Base-by-base conservation (phyloP, 352 stramenopile species). In the Phytophthora pini region DNA sequence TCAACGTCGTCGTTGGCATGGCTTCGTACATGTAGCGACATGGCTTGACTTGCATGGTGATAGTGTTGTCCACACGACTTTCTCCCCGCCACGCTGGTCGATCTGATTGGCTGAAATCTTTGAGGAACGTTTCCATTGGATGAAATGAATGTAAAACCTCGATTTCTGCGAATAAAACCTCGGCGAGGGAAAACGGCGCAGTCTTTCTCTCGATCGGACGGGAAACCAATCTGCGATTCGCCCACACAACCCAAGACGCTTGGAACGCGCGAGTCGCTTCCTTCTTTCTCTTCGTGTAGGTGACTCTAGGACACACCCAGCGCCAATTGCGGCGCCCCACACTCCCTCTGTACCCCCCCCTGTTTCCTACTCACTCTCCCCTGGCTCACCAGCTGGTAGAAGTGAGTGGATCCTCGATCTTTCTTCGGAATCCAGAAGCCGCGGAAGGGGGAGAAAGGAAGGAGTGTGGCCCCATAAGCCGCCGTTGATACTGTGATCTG, bases 231-330 rank as follows among this genome's bases (percentile, higher is more conserved):
- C 38, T 43, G 38, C 38, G 38, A 43, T 50, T 50, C 44, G 44
- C 24, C 44, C 44, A 40, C 65, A 79, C 56, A 79, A 78, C 57
- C 49, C 61, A 79, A 70, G 70, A 68, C 66, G 26, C 61, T 47
- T 40, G 31, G 47, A 72, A 63, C 61, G 57, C 67, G 65, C 48
- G 27, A 68, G 65, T 51, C 53, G 61, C 55, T 48, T 65, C 44
- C 22, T 64, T n/a, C 31, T 44, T 59, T 15, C 49, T 65, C 55
- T 49, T n/a, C 56, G 34, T 65, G 69, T 68, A 71, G 3, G 63
- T 76, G 31, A 17, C 4, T 5, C 12, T 44, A 39, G 15, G 27
- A 46, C 26, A 11, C 9, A 61, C 6, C 10, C 20, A 5, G n/a
- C 9, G 22, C 11, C n/a, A 36, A 5, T 17, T 61, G 31, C 12